Conservation (phyloP, 352 stramenopile genomes). For the Phytophthora multivora region DNA sequence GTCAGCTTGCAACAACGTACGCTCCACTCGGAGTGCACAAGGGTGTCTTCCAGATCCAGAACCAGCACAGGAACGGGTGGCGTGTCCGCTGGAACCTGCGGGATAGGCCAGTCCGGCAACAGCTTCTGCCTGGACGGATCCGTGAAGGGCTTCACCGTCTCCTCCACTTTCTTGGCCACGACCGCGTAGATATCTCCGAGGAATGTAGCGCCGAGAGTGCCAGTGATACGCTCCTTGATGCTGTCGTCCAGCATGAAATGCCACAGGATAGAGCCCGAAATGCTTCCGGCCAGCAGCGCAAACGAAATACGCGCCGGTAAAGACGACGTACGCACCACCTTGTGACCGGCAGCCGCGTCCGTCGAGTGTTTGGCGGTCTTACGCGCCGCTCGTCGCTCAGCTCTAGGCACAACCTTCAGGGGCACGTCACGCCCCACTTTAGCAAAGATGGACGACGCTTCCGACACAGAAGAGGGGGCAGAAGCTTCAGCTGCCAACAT, state of each 20-base stretch:
- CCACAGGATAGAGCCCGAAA: constrained; percentile 71
- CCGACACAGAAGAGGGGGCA: constrained; percentile 6
- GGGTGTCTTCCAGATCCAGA: constrained; percentile 85
- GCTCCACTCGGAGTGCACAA: constrained; percentile 90
- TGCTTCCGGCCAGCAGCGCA: constrained; percentile 61
- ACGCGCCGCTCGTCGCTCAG: constrained; percentile 64
- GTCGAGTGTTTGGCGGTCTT: constrained; percentile 41
- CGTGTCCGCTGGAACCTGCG: constrained; percentile 74
- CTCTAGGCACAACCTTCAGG: constrained; percentile 61
- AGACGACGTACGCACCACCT: constrained; percentile 74
- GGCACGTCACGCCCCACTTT: constrained; percentile 63
- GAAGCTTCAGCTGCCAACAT: constrained; percentile 10
- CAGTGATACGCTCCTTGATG: constrained; percentile 48
- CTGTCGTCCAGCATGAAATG: constrained; percentile 73
- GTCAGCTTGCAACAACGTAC: constrained; percentile 52
- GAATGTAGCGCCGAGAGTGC: constrained; percentile 58
- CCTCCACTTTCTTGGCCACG: constrained; percentile 64
- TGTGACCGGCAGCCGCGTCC: constrained; percentile 28
- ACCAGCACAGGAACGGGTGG: constrained; percentile 83
- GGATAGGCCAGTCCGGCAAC: constrained; percentile 87
- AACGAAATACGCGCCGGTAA: constrained; percentile 77
- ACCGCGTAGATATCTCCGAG: constrained; percentile 72
- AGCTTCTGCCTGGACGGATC: constrained; percentile 84
- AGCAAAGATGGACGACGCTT: constrained; percentile 19
- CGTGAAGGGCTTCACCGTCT: constrained; percentile 77